A percentile compares a stretch with the other conserved stretches of the same genome.
Conservation (phyloP, 768 basidiomycete genomes). For the Termitomyces sp. region DNA sequence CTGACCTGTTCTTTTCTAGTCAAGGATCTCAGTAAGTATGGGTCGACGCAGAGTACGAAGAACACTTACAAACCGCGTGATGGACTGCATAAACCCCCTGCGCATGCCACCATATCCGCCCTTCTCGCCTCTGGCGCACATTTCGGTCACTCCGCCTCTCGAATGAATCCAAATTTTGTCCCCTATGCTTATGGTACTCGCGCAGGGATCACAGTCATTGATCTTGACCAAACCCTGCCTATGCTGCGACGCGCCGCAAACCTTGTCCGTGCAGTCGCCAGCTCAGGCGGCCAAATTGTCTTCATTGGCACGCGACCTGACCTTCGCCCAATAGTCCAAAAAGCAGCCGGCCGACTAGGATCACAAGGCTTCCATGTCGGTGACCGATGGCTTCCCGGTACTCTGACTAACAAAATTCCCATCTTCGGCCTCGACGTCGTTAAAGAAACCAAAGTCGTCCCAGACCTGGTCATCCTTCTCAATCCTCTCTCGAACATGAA, state of each 20-base stretch:
- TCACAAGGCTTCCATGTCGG: constrained; percentile 79
- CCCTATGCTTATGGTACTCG: constrained; percentile 93
- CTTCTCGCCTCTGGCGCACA: constrained; percentile 92
- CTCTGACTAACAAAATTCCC: constrained; percentile 79
- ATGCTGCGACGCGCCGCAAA: constrained; percentile 87
- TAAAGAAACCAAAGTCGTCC: constrained; percentile 51
- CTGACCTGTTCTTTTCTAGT: constrained; percentile 34
- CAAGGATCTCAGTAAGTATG: constrained; percentile 58
- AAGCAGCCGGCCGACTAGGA: constrained; percentile 76
- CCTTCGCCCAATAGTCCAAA: constrained; percentile 65
- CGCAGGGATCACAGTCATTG: constrained; percentile 86
- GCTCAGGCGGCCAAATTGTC: constrained; percentile 76
- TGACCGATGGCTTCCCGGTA: constrained; percentile 93
- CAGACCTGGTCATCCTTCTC: constrained; percentile 88
- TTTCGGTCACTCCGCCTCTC: constrained; percentile 79
- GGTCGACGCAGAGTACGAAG: constrained; percentile 68
- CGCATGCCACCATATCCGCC: constrained; percentile 76
- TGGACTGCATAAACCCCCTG: constrained; percentile 56
- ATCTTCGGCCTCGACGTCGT: constrained; percentile 61
- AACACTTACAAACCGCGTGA: constrained; percentile 74
- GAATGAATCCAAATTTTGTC: constrained; percentile 85
- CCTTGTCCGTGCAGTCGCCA: constrained; percentile 77
- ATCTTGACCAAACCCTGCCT: constrained; percentile 90
- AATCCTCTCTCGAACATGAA: constrained; percentile 82
- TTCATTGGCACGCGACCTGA: constrained; percentile 89